Evolutionary conservation across 2,329 filamentous ascomycete species (phyloP).

Genomic region (Colletotrichum tropicicola): DNA sequence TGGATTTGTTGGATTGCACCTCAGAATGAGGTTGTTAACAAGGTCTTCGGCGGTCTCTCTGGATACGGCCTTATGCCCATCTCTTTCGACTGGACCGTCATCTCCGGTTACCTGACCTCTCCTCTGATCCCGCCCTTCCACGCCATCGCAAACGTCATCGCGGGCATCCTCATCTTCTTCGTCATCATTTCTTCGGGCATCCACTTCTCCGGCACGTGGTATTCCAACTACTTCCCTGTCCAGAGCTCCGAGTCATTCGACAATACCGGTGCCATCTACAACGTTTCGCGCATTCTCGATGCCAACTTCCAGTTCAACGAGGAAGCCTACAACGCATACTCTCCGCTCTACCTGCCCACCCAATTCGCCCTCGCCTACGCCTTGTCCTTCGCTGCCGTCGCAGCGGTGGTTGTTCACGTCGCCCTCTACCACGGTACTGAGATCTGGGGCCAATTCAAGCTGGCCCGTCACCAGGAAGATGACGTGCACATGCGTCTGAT

Average conservation of each 20-base stretch:
- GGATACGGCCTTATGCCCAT: conserved; percentile 71
- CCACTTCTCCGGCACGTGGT: conserved; percentile 66
- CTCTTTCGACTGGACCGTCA: conserved; percentile 73
- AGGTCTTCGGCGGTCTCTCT: conserved; percentile 70
- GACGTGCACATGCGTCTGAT: conserved; percentile 69
- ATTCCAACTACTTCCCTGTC: conserved; percentile 68
- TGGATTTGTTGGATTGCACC: conserved; percentile 71
- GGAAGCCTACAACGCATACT: conserved; percentile 69
- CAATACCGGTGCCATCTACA: conserved; percentile 68
- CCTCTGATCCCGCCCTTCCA: conserved; percentile 69
- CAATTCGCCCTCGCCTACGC: conserved; percentile 70
- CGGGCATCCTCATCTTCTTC: conserved; percentile 61
- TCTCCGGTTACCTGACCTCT: conserved; percentile 64
- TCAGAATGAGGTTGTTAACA: conserved; percentile 68
- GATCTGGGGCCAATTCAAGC: conserved; percentile 63
- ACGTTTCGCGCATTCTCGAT: conserved; percentile 68
- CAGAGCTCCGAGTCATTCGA: conserved; percentile 70
- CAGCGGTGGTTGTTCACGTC: conserved; percentile 67
- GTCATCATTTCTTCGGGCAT: conserved; percentile 65
- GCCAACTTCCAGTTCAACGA: conserved; percentile 65
- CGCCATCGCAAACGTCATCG: conserved; percentile 66
- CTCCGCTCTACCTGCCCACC: conserved; percentile 70
- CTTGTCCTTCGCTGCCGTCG: conserved; percentile 73
- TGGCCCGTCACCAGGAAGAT: conserved; percentile 64
- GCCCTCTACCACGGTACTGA: conserved; percentile 63